Base-by-base conservation (phyloP, 192 early-diverging fungal species). In the Coemansia sp. region DNA sequence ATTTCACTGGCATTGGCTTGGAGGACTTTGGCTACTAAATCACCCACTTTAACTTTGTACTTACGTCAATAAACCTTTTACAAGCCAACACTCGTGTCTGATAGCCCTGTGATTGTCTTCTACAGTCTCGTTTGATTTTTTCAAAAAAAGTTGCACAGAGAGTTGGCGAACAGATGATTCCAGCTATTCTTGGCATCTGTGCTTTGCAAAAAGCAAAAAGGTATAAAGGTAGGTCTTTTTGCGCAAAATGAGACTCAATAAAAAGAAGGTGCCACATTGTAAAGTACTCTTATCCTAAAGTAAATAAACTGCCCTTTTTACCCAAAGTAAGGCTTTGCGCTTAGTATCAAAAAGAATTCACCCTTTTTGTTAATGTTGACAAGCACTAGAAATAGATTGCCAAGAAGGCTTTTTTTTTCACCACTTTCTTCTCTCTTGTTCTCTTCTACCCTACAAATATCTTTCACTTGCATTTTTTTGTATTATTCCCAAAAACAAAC, bases 21-120 rank as follows among this genome's bases (percentile, higher is more conserved):
- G 54, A 57, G 3, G 54, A 57, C 27, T 57, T 57, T 57, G 54
- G 54, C 27, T 57, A 31, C 54, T 57, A 57, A 57, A 57, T 27
- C 27, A 33, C 5, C 2, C 54, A 57, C 15, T 57, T 29, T 16
- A 52, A 22, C n/a, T 11, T 3, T 57, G 54, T 57, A 57, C 54
- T 57, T 57, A 12, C 41, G 3, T 13, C 54, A 57, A 57, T 57
- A 57, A 15, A 57, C 9, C 20, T 6, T 16, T 5, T 11, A 52
- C 20, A 1, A 18, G 27, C 44, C 13, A 47, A 52, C 10, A 52
- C 20, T 22, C 49, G 1, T 22, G 49, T n/a, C 10, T 20, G 49
- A 2, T 44, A 12, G 43, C 15, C 12, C 15, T 44, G 12, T 15
- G 16, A 2, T 16, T 44, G 3, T 44, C 13, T 44, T 16, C 12